These are phyloP conservation scores for Helianthus tuberosus DNA, from an alignment of 129 eudicot species.

Conservation along the genomic window DNA sequence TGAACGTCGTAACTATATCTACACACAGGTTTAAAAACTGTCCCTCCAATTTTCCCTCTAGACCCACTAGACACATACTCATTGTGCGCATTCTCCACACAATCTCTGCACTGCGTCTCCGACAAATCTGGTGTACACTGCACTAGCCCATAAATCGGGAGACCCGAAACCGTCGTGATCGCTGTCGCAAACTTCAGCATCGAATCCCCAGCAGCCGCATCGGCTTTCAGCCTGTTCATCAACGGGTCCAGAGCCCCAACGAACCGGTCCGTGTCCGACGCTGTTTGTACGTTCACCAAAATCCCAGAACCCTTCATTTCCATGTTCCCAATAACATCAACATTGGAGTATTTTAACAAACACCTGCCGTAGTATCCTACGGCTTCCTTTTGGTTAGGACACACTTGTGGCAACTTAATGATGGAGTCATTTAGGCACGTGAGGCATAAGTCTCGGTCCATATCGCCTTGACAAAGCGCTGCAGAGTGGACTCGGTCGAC, in stretches of 20 bases:
- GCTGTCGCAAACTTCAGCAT: neutral
- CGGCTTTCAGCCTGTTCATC: neutral
- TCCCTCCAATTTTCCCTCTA: constrained; percentile 19
- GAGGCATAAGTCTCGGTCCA: neutral
- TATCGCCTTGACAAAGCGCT: neutral
- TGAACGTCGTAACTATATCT: constrained; percentile 10
- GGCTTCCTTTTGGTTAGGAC: neutral
- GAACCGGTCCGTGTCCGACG: neutral
- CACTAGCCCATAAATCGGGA: constrained; percentile 6
- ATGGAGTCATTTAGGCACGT: neutral
- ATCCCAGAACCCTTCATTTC: neutral
- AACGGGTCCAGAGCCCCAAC: neutral
- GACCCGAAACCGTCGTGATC: neutral
- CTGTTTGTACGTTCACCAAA: neutral
- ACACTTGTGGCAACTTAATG: neutral
- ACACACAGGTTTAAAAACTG: neutral
- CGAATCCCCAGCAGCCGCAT: neutral
- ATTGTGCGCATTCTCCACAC: neutral
- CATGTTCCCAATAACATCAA: neutral
- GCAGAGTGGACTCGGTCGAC: neutral
- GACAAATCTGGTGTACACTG: constrained; percentile 7
- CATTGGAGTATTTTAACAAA: neutral
- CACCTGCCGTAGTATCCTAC: neutral
- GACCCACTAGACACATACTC: neutral
- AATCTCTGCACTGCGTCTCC: neutral